Conservation (phyloP, 305 asterid species). For the Euphrasia arctica region DNA sequence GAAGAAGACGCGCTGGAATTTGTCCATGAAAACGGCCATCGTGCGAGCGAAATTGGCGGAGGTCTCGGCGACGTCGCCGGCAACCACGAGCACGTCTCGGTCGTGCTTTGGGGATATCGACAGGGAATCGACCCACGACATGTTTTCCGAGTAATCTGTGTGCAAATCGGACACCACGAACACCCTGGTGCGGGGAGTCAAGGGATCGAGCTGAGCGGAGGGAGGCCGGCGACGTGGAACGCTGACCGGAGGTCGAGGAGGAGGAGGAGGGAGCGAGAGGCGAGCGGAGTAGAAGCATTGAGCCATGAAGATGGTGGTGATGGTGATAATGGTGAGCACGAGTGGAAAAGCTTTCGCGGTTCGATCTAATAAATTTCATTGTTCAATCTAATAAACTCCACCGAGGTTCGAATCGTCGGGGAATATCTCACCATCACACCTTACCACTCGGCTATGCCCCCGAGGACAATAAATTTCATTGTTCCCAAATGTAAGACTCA, state of each 20-base stretch:
- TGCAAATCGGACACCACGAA: constrained; percentile 79
- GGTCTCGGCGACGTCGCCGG: constrained; percentile 94
- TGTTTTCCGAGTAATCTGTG: constrained; percentile 72
- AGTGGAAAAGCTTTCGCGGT: too few species aligned
- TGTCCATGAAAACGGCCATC: constrained; percentile 68
- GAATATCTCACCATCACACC: too few species aligned
- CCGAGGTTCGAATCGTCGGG: too few species aligned
- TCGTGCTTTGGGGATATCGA: constrained; percentile 25
- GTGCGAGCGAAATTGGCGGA: constrained; percentile 46
- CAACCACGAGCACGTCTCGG: constrained; percentile 65
- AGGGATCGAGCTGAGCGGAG: constrained; percentile 6
- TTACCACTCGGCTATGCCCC: too few species aligned
- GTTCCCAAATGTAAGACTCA: too few species aligned
- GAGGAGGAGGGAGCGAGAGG: constrained; percentile 25
- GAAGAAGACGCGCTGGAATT: constrained; percentile 62
- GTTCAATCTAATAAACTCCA: too few species aligned
- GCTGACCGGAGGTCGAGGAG: constrained; percentile 13
- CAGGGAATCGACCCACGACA: constrained; percentile 60
- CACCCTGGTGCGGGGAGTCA: constrained; percentile 38
- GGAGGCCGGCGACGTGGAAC: constrained; percentile 1
- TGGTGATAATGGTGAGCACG: too few species aligned
- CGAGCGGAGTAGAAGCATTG: constrained; percentile 36
- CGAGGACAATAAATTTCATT: too few species aligned
- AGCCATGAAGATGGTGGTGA: constrained; percentile 34
- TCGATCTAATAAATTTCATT: too few species aligned